These are phyloP conservation scores for Annulohypoxylon maeteangense DNA, from an alignment of 495 filamentous ascomycete species.

Conservation along the genomic window DNA sequence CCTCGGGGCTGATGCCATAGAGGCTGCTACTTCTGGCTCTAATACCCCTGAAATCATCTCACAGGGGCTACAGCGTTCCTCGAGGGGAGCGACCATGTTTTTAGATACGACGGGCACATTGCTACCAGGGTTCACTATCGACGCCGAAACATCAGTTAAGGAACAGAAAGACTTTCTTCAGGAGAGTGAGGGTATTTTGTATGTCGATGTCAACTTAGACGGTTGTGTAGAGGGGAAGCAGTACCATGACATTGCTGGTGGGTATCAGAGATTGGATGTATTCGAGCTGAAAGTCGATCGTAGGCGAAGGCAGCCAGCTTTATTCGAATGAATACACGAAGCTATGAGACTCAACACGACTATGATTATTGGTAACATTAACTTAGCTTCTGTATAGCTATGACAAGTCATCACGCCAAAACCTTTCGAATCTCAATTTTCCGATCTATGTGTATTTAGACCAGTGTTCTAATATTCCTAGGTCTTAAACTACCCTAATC, in stretches of 20 bases:
- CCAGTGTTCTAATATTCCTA: background rate
- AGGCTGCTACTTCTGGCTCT: conserved; percentile 24
- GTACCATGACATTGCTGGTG: conserved; percentile 57
- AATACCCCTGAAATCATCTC: conserved; percentile 16
- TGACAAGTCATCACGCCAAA: background rate
- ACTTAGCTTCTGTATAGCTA: background rate
- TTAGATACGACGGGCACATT: conserved; percentile 53
- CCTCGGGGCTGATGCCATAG: conserved; percentile 46
- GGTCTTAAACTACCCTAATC: background rate
- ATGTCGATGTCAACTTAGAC: conserved; percentile 55
- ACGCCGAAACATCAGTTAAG: conserved; percentile 13
- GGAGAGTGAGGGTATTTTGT: conserved; percentile 53
- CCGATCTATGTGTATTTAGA: background rate
- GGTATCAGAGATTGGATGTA: conserved; percentile 57
- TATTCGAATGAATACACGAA: conserved; percentile 9
- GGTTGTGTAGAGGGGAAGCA: conserved; percentile 57
- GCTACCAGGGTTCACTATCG: conserved; percentile 43
- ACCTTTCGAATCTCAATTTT: background rate
- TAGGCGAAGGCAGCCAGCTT: conserved; percentile 22
- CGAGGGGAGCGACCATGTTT: conserved; percentile 52
- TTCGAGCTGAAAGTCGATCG: conserved; percentile 56
- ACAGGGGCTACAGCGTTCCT: conserved; percentile 31
- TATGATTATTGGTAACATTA: background rate
- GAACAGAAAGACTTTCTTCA: conserved; percentile 47
- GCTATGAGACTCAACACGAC: background rate